A percentile compares a stretch with the other conserved stretches of the same genome.
These are phyloP conservation scores for Anastatica hierochuntica DNA, from an alignment of 345 rosid species.

Conservation along the genomic window DNA sequence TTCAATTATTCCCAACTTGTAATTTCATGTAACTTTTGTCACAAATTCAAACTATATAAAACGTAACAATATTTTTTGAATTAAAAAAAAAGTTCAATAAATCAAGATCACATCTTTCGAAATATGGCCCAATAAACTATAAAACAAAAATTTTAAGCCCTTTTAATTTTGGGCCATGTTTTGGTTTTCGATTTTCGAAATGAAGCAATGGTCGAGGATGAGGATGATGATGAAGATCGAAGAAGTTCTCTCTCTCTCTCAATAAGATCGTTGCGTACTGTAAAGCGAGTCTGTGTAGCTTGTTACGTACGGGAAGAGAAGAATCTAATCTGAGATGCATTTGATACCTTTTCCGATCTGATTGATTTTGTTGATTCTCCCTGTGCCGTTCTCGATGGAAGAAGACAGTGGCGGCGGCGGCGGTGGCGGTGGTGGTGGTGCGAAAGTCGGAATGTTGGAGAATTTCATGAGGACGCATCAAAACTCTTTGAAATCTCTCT, in stretches of 20 bases:
- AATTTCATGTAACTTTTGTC: too few relatives aligned
- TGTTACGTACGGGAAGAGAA: conserved; percentile 5
- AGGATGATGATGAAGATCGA: too few relatives aligned
- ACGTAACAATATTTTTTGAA: too few relatives aligned
- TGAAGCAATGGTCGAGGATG: too few relatives aligned
- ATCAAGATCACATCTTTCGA: too few relatives aligned
- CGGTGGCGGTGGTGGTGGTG: conserved; percentile 6
- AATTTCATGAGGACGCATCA: conserved; percentile 51
- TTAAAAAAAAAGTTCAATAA: too few relatives aligned
- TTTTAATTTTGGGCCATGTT: too few relatives aligned
- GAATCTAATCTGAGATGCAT: neutral
- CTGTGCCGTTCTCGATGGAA: conserved; percentile 13
- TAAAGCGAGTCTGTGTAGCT: neutral
- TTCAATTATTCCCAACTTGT: too few relatives aligned
- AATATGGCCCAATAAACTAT: too few relatives aligned
- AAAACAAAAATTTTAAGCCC: too few relatives aligned
- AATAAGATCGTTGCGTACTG: neutral
- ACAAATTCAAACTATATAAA: too few relatives aligned
- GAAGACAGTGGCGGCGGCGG: conserved; percentile 15
- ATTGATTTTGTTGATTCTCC: neutral
- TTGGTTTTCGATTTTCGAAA: too few relatives aligned
- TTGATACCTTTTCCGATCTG: conserved; percentile 3
- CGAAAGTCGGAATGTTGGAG: conserved; percentile 32
- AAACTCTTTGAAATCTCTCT: conserved; percentile 52
- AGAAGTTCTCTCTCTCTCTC: neutral